Evolutionary conservation across 139 green algal species (phyloP).

Genomic region (Closterium sp.): DNA sequence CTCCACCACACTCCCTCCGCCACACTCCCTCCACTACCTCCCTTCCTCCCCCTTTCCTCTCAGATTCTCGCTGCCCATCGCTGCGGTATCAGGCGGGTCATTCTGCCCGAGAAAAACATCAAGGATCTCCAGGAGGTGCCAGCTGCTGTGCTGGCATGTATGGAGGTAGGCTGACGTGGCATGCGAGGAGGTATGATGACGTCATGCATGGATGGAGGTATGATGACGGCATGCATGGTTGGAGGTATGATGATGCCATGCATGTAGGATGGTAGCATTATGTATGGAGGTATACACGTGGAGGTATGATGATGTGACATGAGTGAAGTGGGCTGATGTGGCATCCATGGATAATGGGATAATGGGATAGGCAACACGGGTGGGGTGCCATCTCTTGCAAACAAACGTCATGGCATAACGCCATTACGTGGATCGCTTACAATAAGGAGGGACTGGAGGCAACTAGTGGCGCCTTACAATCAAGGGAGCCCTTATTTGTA

Average conservation of each 20-base stretch:
- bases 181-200: background rate
- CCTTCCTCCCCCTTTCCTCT: background rate
- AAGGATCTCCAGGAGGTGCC: constrained; percentile 53
- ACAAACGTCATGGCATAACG: too few relatives aligned
- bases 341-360: too few relatives aligned
- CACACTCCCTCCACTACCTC: background rate
- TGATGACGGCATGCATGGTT: background rate
- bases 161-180: constrained; percentile 34
- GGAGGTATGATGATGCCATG: background rate
- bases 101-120: constrained; percentile 48
- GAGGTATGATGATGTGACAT: background rate
- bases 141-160: background rate
- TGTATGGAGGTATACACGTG: background rate
- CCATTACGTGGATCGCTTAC: too few relatives aligned
- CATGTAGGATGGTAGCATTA: background rate
- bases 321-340: too few relatives aligned
- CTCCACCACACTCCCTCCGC: background rate
- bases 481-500: too few relatives aligned
- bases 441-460: too few relatives aligned
- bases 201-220: background rate
- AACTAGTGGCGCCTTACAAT: too few relatives aligned
- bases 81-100: constrained; percentile 54
- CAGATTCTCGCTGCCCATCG: constrained; percentile 52
- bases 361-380: too few relatives aligned
- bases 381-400: too few relatives aligned